Conservation (phyloP, 192 early-diverging fungal genomes). For the Kickxella alabastrina region DNA sequence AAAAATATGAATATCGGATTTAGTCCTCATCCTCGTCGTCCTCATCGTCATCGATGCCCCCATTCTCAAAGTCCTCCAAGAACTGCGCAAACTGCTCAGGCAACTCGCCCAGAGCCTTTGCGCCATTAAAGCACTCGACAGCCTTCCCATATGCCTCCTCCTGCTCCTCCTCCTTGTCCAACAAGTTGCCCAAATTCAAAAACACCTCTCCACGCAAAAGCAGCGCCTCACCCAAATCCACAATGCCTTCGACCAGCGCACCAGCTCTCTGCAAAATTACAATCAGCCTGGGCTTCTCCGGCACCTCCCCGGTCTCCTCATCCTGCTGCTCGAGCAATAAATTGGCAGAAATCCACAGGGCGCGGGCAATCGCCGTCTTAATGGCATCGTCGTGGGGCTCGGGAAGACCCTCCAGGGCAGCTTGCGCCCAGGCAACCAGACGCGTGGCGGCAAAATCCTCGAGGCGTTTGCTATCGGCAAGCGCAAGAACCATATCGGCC, state of each 20-base stretch:
- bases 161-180: conserved; percentile 24
- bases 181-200: conserved; percentile 45
- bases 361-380: conserved; percentile 14
- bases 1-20: neutral
- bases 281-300: conserved; percentile 2
- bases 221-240: conserved; percentile 14
- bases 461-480: conserved; percentile 36
- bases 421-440: conserved; percentile 28
- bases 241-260: conserved; percentile 9
- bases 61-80: conserved; percentile 41
- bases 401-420: conserved; percentile 1
- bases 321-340: conserved; percentile 22
- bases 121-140: conserved; percentile 23
- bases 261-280: conserved; percentile 17
- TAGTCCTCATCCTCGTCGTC: conserved; percentile 2
- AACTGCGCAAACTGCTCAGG: conserved; percentile 46
- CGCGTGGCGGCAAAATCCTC: neutral
- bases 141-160: conserved; percentile 30
- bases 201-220: conserved; percentile 37
- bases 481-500: conserved; percentile 27
- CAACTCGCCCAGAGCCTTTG: conserved; percentile 22
- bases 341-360: conserved; percentile 27
- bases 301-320: conserved; percentile 8
- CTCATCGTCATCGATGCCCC: conserved; percentile 4
- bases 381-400: neutral